phyloP scores from a whole-genome alignment of 257 asterid genomes.

The Nyctanthes arbortristis region DNA sequence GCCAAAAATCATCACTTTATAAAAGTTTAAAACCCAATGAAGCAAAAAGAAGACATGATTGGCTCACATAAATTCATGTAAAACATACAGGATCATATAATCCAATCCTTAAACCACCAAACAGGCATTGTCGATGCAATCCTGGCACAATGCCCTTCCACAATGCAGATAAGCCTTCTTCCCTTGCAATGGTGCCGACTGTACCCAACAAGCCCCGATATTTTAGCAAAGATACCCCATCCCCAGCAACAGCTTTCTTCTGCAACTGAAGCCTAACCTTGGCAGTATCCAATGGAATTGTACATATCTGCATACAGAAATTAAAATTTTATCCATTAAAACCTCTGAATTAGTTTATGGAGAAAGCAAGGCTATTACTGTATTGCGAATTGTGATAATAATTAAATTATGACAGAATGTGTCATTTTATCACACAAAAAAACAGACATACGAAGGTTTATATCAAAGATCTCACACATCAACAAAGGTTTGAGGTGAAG shows the following conservation, averaged over 20 bases:
- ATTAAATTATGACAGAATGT: too few relatives aligned
- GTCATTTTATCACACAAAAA: background rate
- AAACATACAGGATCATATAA: constrained; percentile 86
- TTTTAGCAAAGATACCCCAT: constrained; percentile 64
- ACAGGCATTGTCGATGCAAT: constrained; percentile 89
- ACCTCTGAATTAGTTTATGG: background rate
- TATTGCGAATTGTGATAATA: too few relatives aligned
- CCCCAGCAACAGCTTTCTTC: constrained; percentile 78
- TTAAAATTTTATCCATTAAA: constrained; percentile 12
- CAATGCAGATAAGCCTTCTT: constrained; percentile 79
- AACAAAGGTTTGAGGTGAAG: background rate
- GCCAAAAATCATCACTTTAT: background rate
- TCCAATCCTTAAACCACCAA: constrained; percentile 94
- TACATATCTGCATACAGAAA: constrained; percentile 50
- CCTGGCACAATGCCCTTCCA: constrained; percentile 99
- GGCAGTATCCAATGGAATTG: constrained; percentile 94
- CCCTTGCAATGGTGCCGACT: constrained; percentile 92
- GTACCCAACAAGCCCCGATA: constrained; percentile 94
- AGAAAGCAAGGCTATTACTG: background rate
- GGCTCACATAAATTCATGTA: background rate
- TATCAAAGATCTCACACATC: background rate
- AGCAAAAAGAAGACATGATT: background rate
- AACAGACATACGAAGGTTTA: background rate
- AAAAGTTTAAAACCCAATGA: constrained; percentile 15
- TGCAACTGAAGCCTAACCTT: constrained; percentile 97